Percentiles rank a stretch among this genome's conserved stretches.
Evolutionary conservation across 1,139 yeast genomes (phyloP).

Genomic region (Zygoascus sp.): DNA sequence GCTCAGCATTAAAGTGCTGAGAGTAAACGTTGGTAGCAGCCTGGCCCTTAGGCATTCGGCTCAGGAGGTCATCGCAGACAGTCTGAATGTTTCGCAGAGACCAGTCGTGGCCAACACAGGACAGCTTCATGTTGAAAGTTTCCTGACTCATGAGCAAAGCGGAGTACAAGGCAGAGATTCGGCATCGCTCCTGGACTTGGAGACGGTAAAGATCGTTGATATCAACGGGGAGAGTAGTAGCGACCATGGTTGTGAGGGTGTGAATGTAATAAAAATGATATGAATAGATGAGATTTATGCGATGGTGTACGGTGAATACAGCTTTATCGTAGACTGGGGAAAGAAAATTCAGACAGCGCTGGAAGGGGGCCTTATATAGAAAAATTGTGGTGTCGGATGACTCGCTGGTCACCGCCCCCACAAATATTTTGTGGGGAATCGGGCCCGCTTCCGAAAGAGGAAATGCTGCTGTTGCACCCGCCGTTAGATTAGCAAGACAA

Average conservation of each 20-base stretch:
- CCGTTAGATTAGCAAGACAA: neutral
- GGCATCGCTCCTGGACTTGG: constrained; percentile 21
- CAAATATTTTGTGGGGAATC: constrained; percentile 9
- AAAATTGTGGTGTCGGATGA: neutral
- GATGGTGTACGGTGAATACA: neutral
- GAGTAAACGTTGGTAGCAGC: constrained; percentile 27
- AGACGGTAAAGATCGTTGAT: constrained; percentile 19
- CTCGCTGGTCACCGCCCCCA: constrained; percentile 7
- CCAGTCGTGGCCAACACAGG: constrained; percentile 34
- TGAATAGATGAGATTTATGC: constrained; percentile 2
- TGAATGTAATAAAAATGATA: constrained; percentile 3
- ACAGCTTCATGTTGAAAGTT: constrained; percentile 17
- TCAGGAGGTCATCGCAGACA: constrained; percentile 28
- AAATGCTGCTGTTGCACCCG: neutral
- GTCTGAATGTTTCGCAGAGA: constrained; percentile 29
- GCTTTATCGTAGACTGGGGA: too few relatives aligned
- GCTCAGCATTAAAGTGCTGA: constrained; percentile 21
- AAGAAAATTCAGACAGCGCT: too few relatives aligned
- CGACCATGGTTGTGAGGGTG: constrained; percentile 16
- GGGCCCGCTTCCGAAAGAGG: constrained; percentile 9
- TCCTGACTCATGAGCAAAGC: constrained; percentile 19
- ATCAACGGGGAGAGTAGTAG: constrained; percentile 15
- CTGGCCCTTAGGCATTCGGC: constrained; percentile 27
- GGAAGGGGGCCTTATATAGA: constrained; percentile 5
- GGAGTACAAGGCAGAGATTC: constrained; percentile 21